Base-by-base conservation (phyloP, 768 basidiomycete genomes). In the Mycena capillaripes region DNA sequence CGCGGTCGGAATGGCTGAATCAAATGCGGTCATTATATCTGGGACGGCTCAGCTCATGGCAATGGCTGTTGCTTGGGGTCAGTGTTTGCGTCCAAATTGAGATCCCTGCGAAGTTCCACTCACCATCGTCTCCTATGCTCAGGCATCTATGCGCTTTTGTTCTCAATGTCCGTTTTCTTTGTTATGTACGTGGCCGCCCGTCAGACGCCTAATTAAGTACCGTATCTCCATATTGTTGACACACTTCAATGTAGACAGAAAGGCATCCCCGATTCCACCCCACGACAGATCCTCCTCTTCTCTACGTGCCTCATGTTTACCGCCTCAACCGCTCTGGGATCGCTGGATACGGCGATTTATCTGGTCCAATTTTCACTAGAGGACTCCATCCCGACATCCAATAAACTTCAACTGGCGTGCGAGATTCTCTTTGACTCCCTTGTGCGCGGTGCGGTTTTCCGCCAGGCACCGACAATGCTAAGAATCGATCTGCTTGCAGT, bases 231-330 rank as follows among this genome's bases (percentile, higher is more conserved):
- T 4, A 29, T 14, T 27, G 34, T 29, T 48, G 61, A 64, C 48
- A n/a, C 16, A 7, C 30, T 2, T 2, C 30, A n/a, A 34, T 44
- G 16, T 21, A 64, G 63, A 30, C 16, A 40, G 48, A 64, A 64
- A 21, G 63, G 63, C 48, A 23, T 64, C 19, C 29, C 19, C 30
- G n/a, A 46, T 2, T 64, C 48, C 32, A 30, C 23, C 11, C 63
- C 63, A 29, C 63, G 63, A 7, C 44, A 64, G n/a, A 53, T 64
- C 50, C 48, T 64, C 12, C 63, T 64, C 63, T 50, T 64, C 63
- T 50, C 63, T 2, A 64, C 63, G 6, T 64, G 63, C 32, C 50
- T 50, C 17, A 52, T 64, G 63, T 64, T 64, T 29, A 25, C 63
- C 9, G 27, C 48, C 30, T 52, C 63, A 16, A 52, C 48, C 14